Base-by-base conservation (phyloP, 2,329 filamentous ascomycete genomes). In the Calonectria henricotiae region DNA sequence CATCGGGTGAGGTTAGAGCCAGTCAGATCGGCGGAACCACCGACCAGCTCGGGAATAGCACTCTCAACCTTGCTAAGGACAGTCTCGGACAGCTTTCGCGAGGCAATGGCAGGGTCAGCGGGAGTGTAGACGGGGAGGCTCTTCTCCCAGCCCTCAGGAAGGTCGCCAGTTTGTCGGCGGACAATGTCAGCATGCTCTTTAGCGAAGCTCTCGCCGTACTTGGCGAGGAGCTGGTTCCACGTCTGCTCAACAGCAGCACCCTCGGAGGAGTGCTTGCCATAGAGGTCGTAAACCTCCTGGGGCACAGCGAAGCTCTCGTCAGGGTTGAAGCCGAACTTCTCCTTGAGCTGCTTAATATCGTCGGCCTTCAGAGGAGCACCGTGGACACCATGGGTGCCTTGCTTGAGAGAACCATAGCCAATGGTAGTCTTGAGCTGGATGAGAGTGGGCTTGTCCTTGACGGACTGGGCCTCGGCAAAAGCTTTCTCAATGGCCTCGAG, bases 391-490 rank as follows among this genome's bases (percentile, higher is more conserved):
- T 94, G 93, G 77, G 96, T 98, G 80, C 96, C 96, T 88, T 97
- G 90, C 80, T 96, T 91, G 85, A 93, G 90, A 79, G 96, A 98
- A 79, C 96, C 96, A 86, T 92, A 99, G 80, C 96, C 96, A 82
- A 99, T 99, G 84, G 94, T 98, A 82, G 96, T 99, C 83, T 92
- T 95, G 79, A 99, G 91, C 89, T 97, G 95, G 89, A 99, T 98
- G 80, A 99, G 87, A 72, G 95, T 93, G 74, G 96, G 96, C 93
- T 98, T 99, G 89, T 98, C 91, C 85, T 91, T 98, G 85, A 97
- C 93, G 76, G 91, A 87, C 88, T 96, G 91, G 83, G 91, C 93
- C 87, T 93, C 90, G 84, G 91, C 90, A 84, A 99, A 93, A 79
- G 96, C 96, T 73, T 89, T 91, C 87, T 97, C 95, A 72, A 99